phyloP scores from a whole-genome alignment of 768 basidiomycete genomes.

The Mycena venus region DNA sequence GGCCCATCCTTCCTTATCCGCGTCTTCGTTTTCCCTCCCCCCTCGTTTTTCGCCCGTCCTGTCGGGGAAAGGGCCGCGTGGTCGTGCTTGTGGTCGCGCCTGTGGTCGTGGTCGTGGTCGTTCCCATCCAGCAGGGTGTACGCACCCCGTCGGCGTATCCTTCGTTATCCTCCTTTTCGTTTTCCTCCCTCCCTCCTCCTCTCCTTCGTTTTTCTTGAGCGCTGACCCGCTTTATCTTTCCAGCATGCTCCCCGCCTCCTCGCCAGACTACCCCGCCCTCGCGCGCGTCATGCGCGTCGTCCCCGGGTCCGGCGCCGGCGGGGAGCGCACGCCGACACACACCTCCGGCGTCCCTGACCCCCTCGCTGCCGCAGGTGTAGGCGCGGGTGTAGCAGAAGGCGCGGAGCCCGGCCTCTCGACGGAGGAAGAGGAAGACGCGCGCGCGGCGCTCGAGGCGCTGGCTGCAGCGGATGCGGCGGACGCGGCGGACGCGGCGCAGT shows the following conservation, averaged over 20 bases:
- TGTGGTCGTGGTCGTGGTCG: no score
- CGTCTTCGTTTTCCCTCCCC: background rate
- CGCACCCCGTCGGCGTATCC: no score
- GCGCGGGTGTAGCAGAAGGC: no score
- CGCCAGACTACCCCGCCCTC: conserved; percentile 64
- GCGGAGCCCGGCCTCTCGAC: no score
- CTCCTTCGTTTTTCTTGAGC: no score
- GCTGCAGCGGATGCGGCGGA: conserved; percentile 24
- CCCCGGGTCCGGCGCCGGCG: conserved; percentile 33
- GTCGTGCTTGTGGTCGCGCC: no score
- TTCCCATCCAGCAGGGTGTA: no score
- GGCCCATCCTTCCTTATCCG: no score
- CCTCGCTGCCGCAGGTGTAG: background rate
- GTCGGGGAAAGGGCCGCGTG: no score
- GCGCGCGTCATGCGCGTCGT: conserved; percentile 81
- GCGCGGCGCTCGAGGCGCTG: conserved; percentile 17
- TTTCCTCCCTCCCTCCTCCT: no score
- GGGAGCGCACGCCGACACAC: background rate
- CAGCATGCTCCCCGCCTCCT: conserved; percentile 70
- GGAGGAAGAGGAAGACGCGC: background rate
- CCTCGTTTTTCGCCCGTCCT: conserved; percentile 24
- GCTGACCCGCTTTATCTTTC: no score
- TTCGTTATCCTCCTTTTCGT: no score
- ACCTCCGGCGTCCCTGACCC: background rate
- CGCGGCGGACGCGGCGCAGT: background rate